A percentile compares a stretch with the other conserved stretches of the same genome.
Evolutionary conservation across 768 basidiomycete genomes (phyloP).

Genomic region (Pisolithus orientalis): DNA sequence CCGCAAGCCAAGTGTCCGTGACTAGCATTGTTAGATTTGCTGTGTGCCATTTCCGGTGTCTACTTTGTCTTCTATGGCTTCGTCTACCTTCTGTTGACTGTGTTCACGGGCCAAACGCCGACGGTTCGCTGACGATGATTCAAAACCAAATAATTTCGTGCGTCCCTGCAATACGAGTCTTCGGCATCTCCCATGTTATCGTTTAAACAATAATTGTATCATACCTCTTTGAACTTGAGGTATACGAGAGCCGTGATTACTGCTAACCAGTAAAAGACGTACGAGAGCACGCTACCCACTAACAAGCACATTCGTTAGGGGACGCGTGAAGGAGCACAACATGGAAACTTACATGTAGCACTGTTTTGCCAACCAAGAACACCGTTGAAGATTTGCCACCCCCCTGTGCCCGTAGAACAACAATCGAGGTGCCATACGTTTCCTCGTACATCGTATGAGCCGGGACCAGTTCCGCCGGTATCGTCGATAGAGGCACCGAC

Average conservation of each 20-base stretch:
- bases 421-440: constrained; percentile 88
- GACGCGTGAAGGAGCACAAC: neutral
- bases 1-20: too few species aligned
- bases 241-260: constrained; percentile 62
- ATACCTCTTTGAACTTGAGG: constrained; percentile 59
- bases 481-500: constrained; percentile 75
- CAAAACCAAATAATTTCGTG: constrained; percentile 51
- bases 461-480: constrained; percentile 66
- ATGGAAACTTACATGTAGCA: constrained; percentile 48
- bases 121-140: constrained; percentile 43
- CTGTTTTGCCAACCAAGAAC: constrained; percentile 88
- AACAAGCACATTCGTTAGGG: neutral
- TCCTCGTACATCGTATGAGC: constrained; percentile 73
- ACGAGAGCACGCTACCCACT: constrained; percentile 78
- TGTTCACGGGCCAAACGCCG: constrained; percentile 24
- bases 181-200: neutral
- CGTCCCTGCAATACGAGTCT: constrained; percentile 42
- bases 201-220: constrained; percentile 3
- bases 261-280: constrained; percentile 90
- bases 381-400: constrained; percentile 81
- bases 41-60: too few species aligned
- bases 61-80: too few species aligned
- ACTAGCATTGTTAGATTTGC: too few species aligned
- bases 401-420: constrained; percentile 58
- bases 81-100: neutral